phyloP scores from a whole-genome alignment of 176 grass and related monocot species.

The Cenchrus purpureus region DNA sequence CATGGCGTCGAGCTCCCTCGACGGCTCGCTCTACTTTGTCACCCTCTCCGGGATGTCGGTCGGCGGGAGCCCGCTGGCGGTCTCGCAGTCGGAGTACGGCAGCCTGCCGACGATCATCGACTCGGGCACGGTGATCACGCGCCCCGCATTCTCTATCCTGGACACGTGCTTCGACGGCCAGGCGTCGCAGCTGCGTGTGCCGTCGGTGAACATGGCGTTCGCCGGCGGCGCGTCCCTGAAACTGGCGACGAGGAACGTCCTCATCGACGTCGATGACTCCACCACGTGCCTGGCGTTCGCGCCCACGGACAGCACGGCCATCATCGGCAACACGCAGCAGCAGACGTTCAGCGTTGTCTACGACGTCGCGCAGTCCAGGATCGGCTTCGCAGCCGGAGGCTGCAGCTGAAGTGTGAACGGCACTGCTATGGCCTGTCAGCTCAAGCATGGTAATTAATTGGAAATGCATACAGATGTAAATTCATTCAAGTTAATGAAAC shows the following conservation, averaged over 20 bases:
- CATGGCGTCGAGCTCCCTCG: constrained; percentile 49
- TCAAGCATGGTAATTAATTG: constrained; percentile 3
- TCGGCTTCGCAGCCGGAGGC: constrained; percentile 73
- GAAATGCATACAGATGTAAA: constrained; percentile 17
- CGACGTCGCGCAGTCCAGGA: constrained; percentile 61
- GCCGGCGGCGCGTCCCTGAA: constrained; percentile 53
- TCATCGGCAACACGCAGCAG: constrained; percentile 91
- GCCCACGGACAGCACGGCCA: constrained; percentile 43
- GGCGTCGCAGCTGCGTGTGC: constrained; percentile 43
- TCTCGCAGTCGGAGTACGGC: constrained; percentile 57
- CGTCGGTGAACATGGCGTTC: constrained; percentile 58
- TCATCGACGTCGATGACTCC: constrained; percentile 66
- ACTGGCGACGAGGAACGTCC: constrained; percentile 51
- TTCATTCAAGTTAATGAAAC: not conserved
- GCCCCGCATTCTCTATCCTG: constrained; percentile 55
- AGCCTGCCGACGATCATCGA: constrained; percentile 76
- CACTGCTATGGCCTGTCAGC: not conserved
- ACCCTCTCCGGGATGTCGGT: constrained; percentile 48
- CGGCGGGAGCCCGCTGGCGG: constrained; percentile 24
- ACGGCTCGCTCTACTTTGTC: constrained; percentile 61
- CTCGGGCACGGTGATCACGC: constrained; percentile 87
- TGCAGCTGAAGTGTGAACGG: constrained; percentile 57
- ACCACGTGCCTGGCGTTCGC: constrained; percentile 86
- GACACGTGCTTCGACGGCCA: constrained; percentile 81
- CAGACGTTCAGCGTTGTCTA: constrained; percentile 78